A percentile compares a stretch with the other conserved stretches of the same genome.
Evolutionary conservation across 2,329 filamentous ascomycete species (phyloP).

Genomic region (Colletotrichum somersetense): DNA sequence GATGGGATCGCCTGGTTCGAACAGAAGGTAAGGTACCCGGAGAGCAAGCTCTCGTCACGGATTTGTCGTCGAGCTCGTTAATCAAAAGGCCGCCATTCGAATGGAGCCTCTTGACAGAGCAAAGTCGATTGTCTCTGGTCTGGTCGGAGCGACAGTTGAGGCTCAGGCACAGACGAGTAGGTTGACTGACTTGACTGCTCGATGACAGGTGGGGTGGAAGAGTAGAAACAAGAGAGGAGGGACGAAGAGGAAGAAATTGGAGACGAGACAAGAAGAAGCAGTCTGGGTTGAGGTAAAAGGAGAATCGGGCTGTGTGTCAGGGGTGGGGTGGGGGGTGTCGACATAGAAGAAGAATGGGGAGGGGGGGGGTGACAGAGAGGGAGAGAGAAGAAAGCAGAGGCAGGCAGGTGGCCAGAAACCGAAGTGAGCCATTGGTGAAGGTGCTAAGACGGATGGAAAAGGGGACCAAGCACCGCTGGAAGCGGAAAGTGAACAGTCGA

Average conservation of each 20-base stretch:
- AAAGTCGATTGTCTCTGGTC: constrained; percentile 34
- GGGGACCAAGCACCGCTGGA: constrained; percentile 38
- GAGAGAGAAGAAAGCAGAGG: not conserved
- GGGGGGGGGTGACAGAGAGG: not conserved
- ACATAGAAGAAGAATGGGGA: constrained; percentile 24
- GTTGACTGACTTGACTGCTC: constrained; percentile 38
- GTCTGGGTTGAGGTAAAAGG: constrained; percentile 37
- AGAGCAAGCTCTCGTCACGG: constrained; percentile 40
- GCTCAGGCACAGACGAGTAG: constrained; percentile 37
- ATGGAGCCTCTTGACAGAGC: constrained; percentile 21
- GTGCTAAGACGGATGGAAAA: constrained; percentile 31
- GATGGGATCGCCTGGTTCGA: constrained; percentile 2
- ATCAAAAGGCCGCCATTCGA: constrained; percentile 40
- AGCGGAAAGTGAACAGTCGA: constrained; percentile 15
- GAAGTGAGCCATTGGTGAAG: constrained; percentile 31
- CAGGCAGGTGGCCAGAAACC: constrained; percentile 26
- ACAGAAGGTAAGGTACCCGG: constrained; percentile 20
- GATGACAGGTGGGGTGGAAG: constrained; percentile 39
- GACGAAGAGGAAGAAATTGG: constrained; percentile 28
- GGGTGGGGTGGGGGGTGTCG: constrained; percentile 11
- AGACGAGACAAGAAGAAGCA: constrained; percentile 42
- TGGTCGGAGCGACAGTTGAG: constrained; percentile 30
- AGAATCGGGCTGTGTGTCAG: constrained; percentile 13
- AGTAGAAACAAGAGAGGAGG: constrained; percentile 39
- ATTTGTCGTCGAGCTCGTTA: constrained; percentile 24